Percentiles rank a stretch among this genome's conserved stretches.
These are phyloP conservation scores for Anacardium occidentale DNA, from an alignment of 345 rosid genomes.

Conservation along the genomic window DNA sequence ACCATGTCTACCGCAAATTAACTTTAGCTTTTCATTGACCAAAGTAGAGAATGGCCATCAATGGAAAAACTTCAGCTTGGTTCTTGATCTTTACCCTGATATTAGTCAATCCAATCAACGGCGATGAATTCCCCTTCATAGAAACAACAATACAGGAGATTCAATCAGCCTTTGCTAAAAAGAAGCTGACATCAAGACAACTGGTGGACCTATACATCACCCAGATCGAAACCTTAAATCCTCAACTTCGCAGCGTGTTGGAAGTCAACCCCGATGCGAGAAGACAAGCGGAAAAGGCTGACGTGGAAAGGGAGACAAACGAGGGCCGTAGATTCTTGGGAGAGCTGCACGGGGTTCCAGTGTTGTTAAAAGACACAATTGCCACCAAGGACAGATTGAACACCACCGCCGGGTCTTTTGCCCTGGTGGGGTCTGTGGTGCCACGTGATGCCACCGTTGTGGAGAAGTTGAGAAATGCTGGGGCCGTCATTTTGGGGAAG, in stretches of 20 bases:
- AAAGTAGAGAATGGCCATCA: not conserved
- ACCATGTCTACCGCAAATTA: too few relatives aligned
- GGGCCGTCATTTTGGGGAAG: constrained; percentile 44
- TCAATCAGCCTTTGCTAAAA: constrained; percentile 4
- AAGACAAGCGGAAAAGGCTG: constrained; percentile 17
- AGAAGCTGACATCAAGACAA: constrained; percentile 19
- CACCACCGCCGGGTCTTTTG: constrained; percentile 37
- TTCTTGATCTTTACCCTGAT: not conserved
- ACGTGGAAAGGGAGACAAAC: constrained; percentile 14
- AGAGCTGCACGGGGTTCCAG: constrained; percentile 40
- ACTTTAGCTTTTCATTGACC: not conserved
- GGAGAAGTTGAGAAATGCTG: constrained; percentile 33
- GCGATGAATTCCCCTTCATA: constrained; percentile 1
- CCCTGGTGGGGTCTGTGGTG: constrained; percentile 36
- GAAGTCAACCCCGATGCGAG: constrained; percentile 21
- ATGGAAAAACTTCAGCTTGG: not conserved
- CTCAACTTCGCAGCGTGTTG: constrained; percentile 8
- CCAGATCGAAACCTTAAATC: constrained; percentile 8
- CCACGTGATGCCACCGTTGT: constrained; percentile 39
- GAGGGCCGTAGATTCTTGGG: constrained; percentile 19
- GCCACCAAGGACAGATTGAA: constrained; percentile 32
- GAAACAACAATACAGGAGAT: constrained; percentile 15
- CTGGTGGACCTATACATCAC: constrained; percentile 15
- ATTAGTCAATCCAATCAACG: constrained; percentile 4
- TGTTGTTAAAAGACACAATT: constrained; percentile 42